A percentile compares a stretch with the other conserved stretches of the same genome.
phyloP scores from a whole-genome alignment of 352 stramenopile genomes.

The Phytophthora gonapodyides region DNA sequence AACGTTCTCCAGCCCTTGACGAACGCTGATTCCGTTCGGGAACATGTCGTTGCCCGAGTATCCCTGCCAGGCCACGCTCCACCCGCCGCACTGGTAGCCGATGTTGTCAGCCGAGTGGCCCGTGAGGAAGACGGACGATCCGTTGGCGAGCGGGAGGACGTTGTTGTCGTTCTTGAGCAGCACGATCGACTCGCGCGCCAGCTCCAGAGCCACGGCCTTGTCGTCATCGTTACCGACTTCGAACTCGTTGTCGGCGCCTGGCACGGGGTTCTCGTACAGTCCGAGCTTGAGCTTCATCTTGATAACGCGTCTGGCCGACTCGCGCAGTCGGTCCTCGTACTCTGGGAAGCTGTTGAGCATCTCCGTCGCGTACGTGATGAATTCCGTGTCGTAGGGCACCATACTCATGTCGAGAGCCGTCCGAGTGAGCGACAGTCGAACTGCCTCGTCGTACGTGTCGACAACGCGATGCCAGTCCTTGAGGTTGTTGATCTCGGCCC shows the following conservation, averaged over 20 bases:
- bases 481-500: slow-evolving; percentile 91
- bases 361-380: slow-evolving; percentile 54
- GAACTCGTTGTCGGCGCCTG: slow-evolving; percentile 40
- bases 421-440: slow-evolving; percentile 66
- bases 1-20: slow-evolving; percentile 49
- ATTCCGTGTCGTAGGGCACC: slow-evolving; percentile 56
- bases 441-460: slow-evolving; percentile 50
- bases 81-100: slow-evolving; percentile 73
- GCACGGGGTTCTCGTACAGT: slow-evolving; percentile 68
- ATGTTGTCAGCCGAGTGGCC: slow-evolving; percentile 67
- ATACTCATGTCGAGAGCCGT: slow-evolving; percentile 93
- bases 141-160: slow-evolving; percentile 50
- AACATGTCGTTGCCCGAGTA: slow-evolving; percentile 66
- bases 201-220: slow-evolving; percentile 50
- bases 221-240: slow-evolving; percentile 54
- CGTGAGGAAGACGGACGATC: slow-evolving; percentile 62
- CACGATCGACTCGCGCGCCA: slow-evolving; percentile 79
- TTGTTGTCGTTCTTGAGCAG: slow-evolving; percentile 76
- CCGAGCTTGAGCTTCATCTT: slow-evolving; percentile 79
- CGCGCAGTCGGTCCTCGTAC: slow-evolving; percentile 47
- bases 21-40: slow-evolving; percentile 61
- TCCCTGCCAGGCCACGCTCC: slow-evolving; percentile 87
- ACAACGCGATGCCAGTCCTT: slow-evolving; percentile 62
- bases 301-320: slow-evolving; percentile 65
- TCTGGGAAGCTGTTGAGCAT: slow-evolving; percentile 46